phyloP scores from a whole-genome alignment of 345 rosid species.

The Bruguiera gymnorhiza region DNA sequence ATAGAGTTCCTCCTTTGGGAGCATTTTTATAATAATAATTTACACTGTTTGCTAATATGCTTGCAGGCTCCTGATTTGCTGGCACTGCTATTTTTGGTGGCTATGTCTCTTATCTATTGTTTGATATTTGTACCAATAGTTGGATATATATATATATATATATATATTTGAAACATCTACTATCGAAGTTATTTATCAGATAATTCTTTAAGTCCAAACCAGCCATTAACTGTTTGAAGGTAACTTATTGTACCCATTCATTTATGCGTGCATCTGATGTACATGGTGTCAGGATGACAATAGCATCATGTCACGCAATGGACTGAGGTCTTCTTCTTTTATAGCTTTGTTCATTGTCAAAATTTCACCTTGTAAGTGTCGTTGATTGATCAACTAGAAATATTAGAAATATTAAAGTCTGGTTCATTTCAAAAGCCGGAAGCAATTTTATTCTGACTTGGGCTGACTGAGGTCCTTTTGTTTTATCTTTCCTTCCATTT shows the following conservation, averaged over 20 bases:
- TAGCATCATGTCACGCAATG: background rate
- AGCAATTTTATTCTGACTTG: background rate
- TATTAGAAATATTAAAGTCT: background rate
- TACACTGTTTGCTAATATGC: background rate
- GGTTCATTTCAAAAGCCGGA: background rate
- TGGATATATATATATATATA: too few relatives aligned
- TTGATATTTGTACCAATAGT: background rate
- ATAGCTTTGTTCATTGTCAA: too few relatives aligned
- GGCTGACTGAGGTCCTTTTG: too few relatives aligned
- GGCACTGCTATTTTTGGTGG: slow-evolving; percentile 62
- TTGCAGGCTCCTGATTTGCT: slow-evolving; percentile 89
- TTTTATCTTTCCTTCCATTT: too few relatives aligned
- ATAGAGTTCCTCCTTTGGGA: background rate
- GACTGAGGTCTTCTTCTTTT: too few relatives aligned
- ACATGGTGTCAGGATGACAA: background rate
- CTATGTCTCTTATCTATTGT: slow-evolving; percentile 30
- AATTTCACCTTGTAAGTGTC: background rate
- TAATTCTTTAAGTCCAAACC: too few relatives aligned
- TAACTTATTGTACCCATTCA: too few relatives aligned
- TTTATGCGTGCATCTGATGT: too few relatives aligned
- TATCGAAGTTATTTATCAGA: too few relatives aligned
- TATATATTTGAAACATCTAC: too few relatives aligned
- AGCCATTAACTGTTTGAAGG: too few relatives aligned
- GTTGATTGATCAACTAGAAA: background rate
- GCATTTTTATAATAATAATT: background rate